Base-by-base conservation (phyloP, 805 yeast genomes). In the Hanseniaspora lachancei region DNA sequence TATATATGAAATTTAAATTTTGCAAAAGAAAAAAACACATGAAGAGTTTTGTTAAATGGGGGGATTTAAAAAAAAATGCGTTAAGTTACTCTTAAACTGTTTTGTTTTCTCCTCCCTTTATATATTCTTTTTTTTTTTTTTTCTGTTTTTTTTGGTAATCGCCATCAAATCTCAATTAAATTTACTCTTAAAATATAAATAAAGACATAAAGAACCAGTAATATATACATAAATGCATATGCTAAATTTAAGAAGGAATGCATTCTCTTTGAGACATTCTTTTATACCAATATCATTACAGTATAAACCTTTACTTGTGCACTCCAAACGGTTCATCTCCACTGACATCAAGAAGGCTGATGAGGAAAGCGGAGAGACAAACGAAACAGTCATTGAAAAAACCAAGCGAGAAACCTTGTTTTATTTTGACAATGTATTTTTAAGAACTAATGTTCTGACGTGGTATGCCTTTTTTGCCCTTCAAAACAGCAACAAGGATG, bases 351-450 rank as follows among this genome's bases (percentile, higher is more conserved):
- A 71, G 47, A 68, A 70, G 54, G 65, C 70, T 43, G 77, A 75
- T 58, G 71, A 74, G 54, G 77, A 76, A 58, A 71, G 75, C 7
- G 84, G 82, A 53, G 86, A 80, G 55, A 74, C 74, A 3, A 77
- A 71, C 6, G 76, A 74, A 44, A 81, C 79, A 2, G 77, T 79
- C 42, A 78, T 79, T 52, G 72, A 73, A 44, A 77, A 77, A 60
- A 69, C 74, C 6, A 72, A 70, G 41, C 66, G 74, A 59, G 80
- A 78, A 62, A 71, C 82, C 0, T 62, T 82, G 57, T 58, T 82
- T 12, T 82, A 77, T 61, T 81, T 78, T 60, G 84, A 78, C 58
- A 77, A 77, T 49, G 67, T 81, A 7, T 72, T 77, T 42, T 81
- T 83, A 0, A 62, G 75, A 36, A 69, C 74, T 1, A 79, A 77